Evolutionary conservation across 2,329 filamentous ascomycete species (phyloP), one percentile per base, ranked within the genome.

Genomic region (Fusarium coffeatum): DNA sequence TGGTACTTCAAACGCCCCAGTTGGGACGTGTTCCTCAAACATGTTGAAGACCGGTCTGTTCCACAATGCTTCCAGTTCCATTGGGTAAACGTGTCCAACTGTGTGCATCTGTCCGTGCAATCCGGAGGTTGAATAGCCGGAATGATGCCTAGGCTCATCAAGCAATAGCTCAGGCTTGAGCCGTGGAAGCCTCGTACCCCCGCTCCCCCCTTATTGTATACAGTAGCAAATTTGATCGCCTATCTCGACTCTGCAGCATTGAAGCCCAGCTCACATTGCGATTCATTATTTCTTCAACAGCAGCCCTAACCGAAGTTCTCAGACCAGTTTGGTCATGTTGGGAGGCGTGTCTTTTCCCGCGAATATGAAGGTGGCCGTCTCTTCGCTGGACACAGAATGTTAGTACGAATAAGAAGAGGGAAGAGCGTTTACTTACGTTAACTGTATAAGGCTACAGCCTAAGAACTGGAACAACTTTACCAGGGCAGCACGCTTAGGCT

Each of bases 361-460:
- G 34, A 37, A n/a, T 10, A 12, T 37, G 6, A n/a, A 37, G 15
- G 22, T 6, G 2, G 47, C 16, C 2, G n/a, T 50, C 16, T 50
- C 16, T 1, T 37, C 2, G 8, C 30, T 15, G 6, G 10, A 4
- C 9, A 10, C 3, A 3, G 9, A 16, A 16, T 10, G 20, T 25
- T n/a, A 50, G 47, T 13, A n/a, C 6, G 7, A 13, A 4, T 3
- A 2, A 4, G 0, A 15, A n/a, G 13, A 12, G 30, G 5, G 5
- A n/a, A 20, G 11, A 15, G 3, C n/a, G 2, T 10, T 25, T 6
- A 50, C 47, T 7, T 9, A 37, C 47, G 16, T 18, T 4, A 5
- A 7, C 13, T 34, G 12, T 2, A 49, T 4, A 22, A 5, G 28
- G 28, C 15, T 7, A 5, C 6, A 23, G 34, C 16, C 9, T 7